Conservation (phyloP, 78 protist genomes). For the Anaeramoeba flamelloides region DNA sequence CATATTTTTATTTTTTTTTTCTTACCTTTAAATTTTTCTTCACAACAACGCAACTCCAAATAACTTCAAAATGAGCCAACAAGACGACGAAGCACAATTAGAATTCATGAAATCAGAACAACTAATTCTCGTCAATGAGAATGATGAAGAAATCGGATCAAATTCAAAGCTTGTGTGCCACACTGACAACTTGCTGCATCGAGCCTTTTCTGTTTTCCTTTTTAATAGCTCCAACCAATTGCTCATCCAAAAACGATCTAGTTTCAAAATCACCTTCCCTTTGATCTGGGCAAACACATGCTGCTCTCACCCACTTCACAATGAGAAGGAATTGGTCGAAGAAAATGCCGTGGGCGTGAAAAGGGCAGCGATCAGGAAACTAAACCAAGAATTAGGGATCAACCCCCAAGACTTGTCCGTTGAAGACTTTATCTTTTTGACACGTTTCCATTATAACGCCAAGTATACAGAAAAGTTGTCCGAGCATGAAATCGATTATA, state of each 20-base stretch:
- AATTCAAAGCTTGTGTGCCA: slow-evolving; percentile 42
- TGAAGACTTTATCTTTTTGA: not conserved
- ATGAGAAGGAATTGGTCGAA: slow-evolving; percentile 18
- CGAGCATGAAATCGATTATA: not conserved
- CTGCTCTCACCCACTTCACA: slow-evolving; percentile 59
- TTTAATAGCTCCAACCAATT: slow-evolving; percentile 37
- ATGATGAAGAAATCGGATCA: slow-evolving; percentile 39
- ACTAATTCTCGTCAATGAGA: slow-evolving; percentile 45
- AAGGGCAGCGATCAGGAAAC: not conserved
- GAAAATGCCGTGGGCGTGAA: not conserved
- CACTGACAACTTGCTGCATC: slow-evolving; percentile 46
- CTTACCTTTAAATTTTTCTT: too few relatives aligned
- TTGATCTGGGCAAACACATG: slow-evolving; percentile 63
- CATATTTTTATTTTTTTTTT: too few relatives aligned
- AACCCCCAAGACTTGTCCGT: not conserved
- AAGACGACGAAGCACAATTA: too few relatives aligned
- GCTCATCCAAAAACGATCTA: slow-evolving; percentile 55
- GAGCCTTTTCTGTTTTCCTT: slow-evolving; percentile 64
- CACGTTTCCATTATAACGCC: not conserved
- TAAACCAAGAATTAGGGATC: not conserved
- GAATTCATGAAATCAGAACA: too few relatives aligned
- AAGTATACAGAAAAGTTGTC: not conserved
- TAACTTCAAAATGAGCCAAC: too few relatives aligned
- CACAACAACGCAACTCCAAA: too few relatives aligned
- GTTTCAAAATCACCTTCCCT: slow-evolving; percentile 61